Conservation (phyloP, 2,329 filamentous ascomycete species). For the Pestalotiopsis sp. region DNA sequence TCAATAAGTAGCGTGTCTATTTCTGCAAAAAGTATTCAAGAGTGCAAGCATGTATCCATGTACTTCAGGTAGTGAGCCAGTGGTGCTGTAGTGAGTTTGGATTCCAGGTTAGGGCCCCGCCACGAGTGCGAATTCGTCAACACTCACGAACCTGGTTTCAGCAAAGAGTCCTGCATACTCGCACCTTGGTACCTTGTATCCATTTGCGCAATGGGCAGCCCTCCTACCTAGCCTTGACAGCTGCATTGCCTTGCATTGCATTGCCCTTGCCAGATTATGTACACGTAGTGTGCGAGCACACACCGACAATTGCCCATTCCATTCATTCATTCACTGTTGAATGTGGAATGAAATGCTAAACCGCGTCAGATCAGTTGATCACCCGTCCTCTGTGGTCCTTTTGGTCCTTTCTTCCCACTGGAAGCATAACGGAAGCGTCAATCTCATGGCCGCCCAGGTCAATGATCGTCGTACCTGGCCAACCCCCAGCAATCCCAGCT, state of each 20-base stretch:
- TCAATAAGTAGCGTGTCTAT: background rate
- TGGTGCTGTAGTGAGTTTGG: too few relatives aligned
- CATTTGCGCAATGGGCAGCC: background rate
- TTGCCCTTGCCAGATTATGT: background rate
- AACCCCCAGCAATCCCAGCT: background rate
- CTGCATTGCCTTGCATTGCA: background rate
- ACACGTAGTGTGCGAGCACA: background rate
- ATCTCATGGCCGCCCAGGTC: background rate
- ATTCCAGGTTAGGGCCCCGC: background rate
- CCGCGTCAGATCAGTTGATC: background rate
- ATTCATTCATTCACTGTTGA: background rate
- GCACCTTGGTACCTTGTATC: background rate
- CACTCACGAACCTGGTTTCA: background rate
- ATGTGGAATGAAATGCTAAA: background rate
- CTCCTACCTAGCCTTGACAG: background rate
- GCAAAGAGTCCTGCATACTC: background rate
- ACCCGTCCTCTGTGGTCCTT: background rate
- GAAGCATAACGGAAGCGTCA: background rate
- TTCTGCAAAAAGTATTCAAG: background rate
- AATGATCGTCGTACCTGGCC: conserved; percentile 9
- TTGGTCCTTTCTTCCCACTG: background rate
- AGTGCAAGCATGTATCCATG: background rate
- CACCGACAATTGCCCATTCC: background rate
- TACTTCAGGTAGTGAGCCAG: background rate
- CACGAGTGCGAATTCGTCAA: background rate